Evolutionary conservation across 164 flowering plant species (phyloP), one percentile per base, ranked within the genome.

Genomic region (Aristolochia californica): DNA sequence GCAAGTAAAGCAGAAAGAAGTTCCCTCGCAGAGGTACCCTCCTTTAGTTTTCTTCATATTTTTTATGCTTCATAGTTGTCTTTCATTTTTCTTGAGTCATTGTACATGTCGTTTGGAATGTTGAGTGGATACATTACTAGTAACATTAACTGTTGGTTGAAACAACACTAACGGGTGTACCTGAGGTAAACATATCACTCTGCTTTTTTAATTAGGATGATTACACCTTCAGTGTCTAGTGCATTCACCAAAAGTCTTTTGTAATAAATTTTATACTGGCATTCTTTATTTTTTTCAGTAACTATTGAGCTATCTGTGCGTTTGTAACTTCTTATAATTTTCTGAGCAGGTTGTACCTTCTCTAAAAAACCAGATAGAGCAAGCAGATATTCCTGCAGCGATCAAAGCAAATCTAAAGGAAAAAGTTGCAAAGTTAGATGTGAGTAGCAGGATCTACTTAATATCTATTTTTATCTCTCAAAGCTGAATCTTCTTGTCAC

Each of bases 361-460:
- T 61, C 66, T 94, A 56, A 88, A 75, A 66, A 75, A 72, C 60
- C 82, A 73, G n/a, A 80, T 94, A 57, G 96, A 94, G 48, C 56
- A 82, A 5, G 91, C 91, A 53, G 51, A 79, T 55, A 86, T 94
- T 64, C 95, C 99, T 30, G 83, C 97, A 53, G 82, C 91, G 53
- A 79, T 60, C 76, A 94, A 90, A 75, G 83, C 87, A 55, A 87
- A 83, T 65, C 75, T 94, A 34, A 78, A 83, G 74, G 63, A 66
- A 30, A 84, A 72, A 62, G 74, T 94, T 44, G 59, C 76, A 25
- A 51, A 65, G 30, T 88, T 94, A 58, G 96, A 86, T 88, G 99
- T 94, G 68, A 22, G 62, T 40, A 53, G 44, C 27, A 34, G 10
- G 40, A 34, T 7, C 10, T 2, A 34, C 40, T 34, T 34, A 8